Conservation (phyloP, 2,329 filamentous ascomycete species). For the Sarocladium kiliense region DNA sequence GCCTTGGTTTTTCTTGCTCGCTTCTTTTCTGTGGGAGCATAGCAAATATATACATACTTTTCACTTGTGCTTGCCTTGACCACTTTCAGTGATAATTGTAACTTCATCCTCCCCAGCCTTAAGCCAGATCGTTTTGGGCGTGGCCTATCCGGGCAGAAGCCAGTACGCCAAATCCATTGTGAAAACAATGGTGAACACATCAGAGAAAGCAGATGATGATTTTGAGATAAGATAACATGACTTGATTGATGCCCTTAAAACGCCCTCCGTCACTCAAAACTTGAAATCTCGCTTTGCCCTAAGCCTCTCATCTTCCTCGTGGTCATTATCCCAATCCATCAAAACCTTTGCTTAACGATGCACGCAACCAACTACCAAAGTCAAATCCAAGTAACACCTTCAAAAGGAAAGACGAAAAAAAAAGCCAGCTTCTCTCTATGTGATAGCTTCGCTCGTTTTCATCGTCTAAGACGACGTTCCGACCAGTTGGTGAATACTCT, state of each 20-base stretch:
- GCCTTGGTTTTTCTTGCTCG: constrained; percentile 12
- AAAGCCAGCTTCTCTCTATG: too few relatives aligned
- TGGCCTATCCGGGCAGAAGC: too few relatives aligned
- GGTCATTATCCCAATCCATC: not conserved
- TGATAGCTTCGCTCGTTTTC: too few relatives aligned
- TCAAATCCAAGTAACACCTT: not conserved
- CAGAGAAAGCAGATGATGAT: too few relatives aligned
- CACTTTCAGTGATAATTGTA: too few relatives aligned
- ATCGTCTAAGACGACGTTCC: too few relatives aligned
- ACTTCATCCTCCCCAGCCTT: too few relatives aligned
- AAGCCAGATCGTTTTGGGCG: too few relatives aligned
- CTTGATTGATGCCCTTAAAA: not conserved
- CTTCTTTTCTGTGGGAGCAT: not conserved
- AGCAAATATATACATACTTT: not conserved
- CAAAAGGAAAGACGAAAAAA: too few relatives aligned
- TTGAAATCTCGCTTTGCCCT: not conserved
- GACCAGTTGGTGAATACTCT: too few relatives aligned
- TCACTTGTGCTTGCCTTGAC: not conserved
- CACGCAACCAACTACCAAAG: not conserved
- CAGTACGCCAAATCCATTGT: too few relatives aligned
- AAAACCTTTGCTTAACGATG: not conserved
- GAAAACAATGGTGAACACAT: too few relatives aligned
- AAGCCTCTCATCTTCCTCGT: not conserved
- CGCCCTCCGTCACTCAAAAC: not conserved
- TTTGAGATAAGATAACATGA: not conserved